These are phyloP conservation scores for Syzygium aqueum DNA, from an alignment of 345 rosid species.

Conservation along the genomic window DNA sequence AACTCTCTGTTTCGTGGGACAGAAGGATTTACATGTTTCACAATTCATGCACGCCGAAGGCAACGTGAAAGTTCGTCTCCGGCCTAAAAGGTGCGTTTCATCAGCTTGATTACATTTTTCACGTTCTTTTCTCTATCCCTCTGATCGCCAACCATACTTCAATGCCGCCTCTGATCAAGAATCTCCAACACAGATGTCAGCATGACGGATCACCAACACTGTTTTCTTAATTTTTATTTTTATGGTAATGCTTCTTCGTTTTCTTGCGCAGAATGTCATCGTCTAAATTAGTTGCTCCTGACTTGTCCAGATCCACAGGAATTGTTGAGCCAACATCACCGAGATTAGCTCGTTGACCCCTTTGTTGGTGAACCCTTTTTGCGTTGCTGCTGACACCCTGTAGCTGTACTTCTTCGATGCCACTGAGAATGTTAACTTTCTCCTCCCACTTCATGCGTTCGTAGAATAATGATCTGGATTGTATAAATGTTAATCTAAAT, in stretches of 20 bases:
- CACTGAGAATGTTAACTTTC: background rate
- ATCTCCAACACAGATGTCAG: background rate
- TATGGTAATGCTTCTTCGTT: background rate
- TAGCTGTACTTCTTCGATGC: background rate
- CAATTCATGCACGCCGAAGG: background rate
- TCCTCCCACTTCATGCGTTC: background rate
- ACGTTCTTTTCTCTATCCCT: background rate
- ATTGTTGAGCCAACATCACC: background rate
- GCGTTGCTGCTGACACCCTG: background rate
- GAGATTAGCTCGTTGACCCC: background rate
- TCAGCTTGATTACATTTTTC: background rate
- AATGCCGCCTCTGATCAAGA: background rate
- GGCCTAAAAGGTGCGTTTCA: background rate
- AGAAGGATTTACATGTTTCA: background rate
- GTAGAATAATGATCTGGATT: background rate
- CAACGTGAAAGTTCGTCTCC: background rate
- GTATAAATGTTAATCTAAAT: background rate
- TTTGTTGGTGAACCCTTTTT: background rate
- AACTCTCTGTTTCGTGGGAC: background rate
- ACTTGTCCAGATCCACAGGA: background rate
- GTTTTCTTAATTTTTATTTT: background rate
- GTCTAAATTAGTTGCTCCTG: background rate
- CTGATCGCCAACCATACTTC: background rate
- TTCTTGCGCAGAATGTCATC: background rate
- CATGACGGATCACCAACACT: background rate